Evolutionary conservation across 2,329 filamentous ascomycete genomes (phyloP).

Genomic region (Trichoderma citrinoviride): DNA sequence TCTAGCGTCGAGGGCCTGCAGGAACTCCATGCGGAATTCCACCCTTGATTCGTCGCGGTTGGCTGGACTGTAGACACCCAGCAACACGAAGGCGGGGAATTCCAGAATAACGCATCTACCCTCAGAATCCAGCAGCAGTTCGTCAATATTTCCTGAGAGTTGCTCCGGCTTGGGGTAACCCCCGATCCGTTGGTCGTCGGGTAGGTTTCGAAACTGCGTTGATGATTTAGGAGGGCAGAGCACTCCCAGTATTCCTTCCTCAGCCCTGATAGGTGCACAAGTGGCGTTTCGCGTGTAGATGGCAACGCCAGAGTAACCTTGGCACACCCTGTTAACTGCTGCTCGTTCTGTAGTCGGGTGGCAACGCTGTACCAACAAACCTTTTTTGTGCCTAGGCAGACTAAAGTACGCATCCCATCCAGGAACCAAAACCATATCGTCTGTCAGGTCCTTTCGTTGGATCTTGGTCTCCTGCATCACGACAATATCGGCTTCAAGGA

Average conservation of each 20-base stretch:
- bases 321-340: neutral
- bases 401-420: slow-evolving; percentile 98
- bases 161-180: slow-evolving; percentile 77
- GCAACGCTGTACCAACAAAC: slow-evolving; percentile 39
- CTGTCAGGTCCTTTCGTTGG: slow-evolving; percentile 82
- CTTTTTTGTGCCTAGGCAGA: slow-evolving; percentile 89
- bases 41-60: slow-evolving; percentile 81
- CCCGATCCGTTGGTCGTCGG: slow-evolving; percentile 73
- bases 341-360: neutral
- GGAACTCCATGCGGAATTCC: slow-evolving; percentile 77
- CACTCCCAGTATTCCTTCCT: slow-evolving; percentile 88
- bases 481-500: slow-evolving; percentile 86
- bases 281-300: slow-evolving; percentile 88
- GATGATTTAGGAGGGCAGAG: slow-evolving; percentile 70
- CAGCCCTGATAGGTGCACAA: slow-evolving; percentile 82
- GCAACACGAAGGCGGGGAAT: slow-evolving; percentile 89
- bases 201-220: slow-evolving; percentile 70
- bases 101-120: slow-evolving; percentile 88
- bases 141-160: slow-evolving; percentile 62
- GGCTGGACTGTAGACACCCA: slow-evolving; percentile 90
- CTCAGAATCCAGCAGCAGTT: slow-evolving; percentile 77
- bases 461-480: slow-evolving; percentile 97
- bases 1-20: slow-evolving; percentile 75
- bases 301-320: slow-evolving; percentile 87
- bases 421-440: slow-evolving; percentile 93